Percentiles rank a stretch among this genome's conserved stretches.
Evolutionary conservation across 768 basidiomycete species (phyloP).

Genomic region (Lentinula detonsa): DNA sequence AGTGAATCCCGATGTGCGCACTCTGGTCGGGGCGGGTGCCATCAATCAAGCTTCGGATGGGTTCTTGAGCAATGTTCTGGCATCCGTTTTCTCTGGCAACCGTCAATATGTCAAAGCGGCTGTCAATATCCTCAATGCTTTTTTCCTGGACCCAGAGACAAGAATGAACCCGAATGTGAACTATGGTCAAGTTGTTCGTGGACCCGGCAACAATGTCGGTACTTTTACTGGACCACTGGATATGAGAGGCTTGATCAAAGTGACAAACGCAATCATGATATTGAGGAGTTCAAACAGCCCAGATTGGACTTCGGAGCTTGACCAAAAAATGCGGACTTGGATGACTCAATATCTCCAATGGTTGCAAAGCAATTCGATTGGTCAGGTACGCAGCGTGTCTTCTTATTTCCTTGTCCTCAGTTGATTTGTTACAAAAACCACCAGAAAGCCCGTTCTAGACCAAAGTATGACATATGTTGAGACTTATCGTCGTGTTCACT

Average conservation of each 20-base stretch:
- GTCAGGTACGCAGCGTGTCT: slow-evolving; percentile 17
- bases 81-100: slow-evolving; percentile 29
- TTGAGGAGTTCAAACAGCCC: slow-evolving; percentile 27
- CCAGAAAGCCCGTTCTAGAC: slow-evolving; percentile 27
- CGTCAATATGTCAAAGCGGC: slow-evolving; percentile 28
- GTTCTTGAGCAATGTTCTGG: slow-evolving; percentile 38
- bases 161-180: slow-evolving; percentile 50
- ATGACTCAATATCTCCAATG: slow-evolving; percentile 35
- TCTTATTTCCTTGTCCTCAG: background rate
- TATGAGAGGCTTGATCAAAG: slow-evolving; percentile 42
- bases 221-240: slow-evolving; percentile 52
- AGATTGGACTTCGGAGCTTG: slow-evolving; percentile 34
- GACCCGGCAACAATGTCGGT: slow-evolving; percentile 37
- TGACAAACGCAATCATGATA: slow-evolving; percentile 39
- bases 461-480: slow-evolving; percentile 36
- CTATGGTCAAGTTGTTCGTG: slow-evolving; percentile 49
- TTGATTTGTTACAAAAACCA: background rate
- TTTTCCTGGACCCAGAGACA: slow-evolving; percentile 39
- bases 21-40: slow-evolving; percentile 33
- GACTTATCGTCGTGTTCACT: background rate
- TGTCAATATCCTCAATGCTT: slow-evolving; percentile 32
- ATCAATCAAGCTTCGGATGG: slow-evolving; percentile 36
- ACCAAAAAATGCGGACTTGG: slow-evolving; percentile 39
- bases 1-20: slow-evolving; percentile 50
- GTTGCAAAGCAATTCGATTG: slow-evolving; percentile 37